Percentiles rank a stretch among this genome's conserved stretches.
Conservation (phyloP, 2,329 filamentous ascomycete species). For the Dactylellina parvicollis region DNA sequence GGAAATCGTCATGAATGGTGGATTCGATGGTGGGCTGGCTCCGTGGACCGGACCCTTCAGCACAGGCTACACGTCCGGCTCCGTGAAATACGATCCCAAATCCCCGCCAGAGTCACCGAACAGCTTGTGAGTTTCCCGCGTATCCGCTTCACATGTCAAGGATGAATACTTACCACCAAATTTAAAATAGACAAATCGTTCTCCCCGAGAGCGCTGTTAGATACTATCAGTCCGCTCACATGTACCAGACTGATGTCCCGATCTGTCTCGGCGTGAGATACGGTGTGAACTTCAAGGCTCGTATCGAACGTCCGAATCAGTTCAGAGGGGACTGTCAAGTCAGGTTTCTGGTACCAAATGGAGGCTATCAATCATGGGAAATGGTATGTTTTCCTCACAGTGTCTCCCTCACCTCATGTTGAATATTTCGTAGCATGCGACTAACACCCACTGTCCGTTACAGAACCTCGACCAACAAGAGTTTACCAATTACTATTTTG, state of each 20-base stretch:
- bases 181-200: background rate
- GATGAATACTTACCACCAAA: background rate
- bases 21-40: slow-evolving; percentile 49
- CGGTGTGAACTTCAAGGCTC: background rate
- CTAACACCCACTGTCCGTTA: background rate
- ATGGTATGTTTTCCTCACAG: slow-evolving; percentile 13
- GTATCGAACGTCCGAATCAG: background rate
- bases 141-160: background rate
- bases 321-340: background rate
- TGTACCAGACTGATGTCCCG: background rate
- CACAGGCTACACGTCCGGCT: background rate
- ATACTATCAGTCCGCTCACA: slow-evolving; percentile 14
- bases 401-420: background rate
- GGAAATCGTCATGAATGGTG: slow-evolving; percentile 46
- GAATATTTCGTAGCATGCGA: background rate
- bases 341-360: slow-evolving; percentile 1
- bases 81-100: background rate
- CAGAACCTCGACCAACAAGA: slow-evolving; percentile 12
- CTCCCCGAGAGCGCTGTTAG: background rate
- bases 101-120: slow-evolving; percentile 13
- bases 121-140: background rate
- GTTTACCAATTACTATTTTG: background rate
- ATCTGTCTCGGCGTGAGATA: slow-evolving; percentile 11
- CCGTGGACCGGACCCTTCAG: slow-evolving; percentile 17
- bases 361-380: background rate